These are phyloP conservation scores for Penicillium pancosmium DNA, from an alignment of 495 filamentous ascomycete species.

Conservation along the genomic window DNA sequence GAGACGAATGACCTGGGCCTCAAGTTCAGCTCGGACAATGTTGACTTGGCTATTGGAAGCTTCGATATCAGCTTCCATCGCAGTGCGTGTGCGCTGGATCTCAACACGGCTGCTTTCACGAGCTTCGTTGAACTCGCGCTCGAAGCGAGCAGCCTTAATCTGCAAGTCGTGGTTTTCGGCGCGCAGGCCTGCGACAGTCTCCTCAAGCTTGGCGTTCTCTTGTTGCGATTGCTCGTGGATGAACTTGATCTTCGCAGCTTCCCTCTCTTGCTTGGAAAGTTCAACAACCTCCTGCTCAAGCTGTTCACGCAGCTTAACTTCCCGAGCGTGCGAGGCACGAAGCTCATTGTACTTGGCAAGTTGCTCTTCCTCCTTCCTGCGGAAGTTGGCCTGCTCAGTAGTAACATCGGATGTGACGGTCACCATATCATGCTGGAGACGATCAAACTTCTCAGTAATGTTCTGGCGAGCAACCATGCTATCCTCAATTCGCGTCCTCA, in stretches of 20 bases:
- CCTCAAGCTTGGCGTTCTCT: constrained; percentile 63
- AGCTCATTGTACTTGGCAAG: constrained; percentile 77
- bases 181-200: constrained; percentile 62
- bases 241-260: constrained; percentile 60
- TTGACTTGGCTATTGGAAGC: constrained; percentile 81
- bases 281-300: constrained; percentile 78
- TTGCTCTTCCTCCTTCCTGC: constrained; percentile 72
- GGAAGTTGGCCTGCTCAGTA: constrained; percentile 75
- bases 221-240: constrained; percentile 57
- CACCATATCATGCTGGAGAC: constrained; percentile 82
- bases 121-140: constrained; percentile 82
- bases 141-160: constrained; percentile 62
- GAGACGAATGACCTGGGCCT: constrained; percentile 68
- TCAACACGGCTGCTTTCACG: constrained; percentile 75
- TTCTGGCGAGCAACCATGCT: constrained; percentile 74
- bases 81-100: constrained; percentile 72
- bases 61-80: constrained; percentile 81
- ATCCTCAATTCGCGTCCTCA: constrained; percentile 80
- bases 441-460: constrained; percentile 78
- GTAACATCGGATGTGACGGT: constrained; percentile 73
- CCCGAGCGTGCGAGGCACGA: constrained; percentile 73
- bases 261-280: constrained; percentile 73
- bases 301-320: constrained; percentile 74
- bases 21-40: constrained; percentile 73
- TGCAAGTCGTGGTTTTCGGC: constrained; percentile 69